Conservation (phyloP, 108 stramenopile species). For the Aureococcus anophagefferens region DNA sequence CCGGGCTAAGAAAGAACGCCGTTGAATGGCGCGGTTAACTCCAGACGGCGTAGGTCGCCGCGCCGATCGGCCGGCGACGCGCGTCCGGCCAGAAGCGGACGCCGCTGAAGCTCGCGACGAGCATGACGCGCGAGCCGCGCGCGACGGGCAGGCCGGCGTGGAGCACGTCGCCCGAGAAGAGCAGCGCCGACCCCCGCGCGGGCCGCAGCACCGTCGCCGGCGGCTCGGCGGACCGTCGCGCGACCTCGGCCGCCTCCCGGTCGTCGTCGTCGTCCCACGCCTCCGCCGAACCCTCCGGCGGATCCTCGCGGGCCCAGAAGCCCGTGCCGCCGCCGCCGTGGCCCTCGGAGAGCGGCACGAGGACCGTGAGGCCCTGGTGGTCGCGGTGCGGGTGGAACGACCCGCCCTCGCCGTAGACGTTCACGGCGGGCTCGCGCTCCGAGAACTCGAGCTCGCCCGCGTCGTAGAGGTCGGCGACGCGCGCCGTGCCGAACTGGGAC, state of each 20-base stretch:
- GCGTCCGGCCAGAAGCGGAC: no score
- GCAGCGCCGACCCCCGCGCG: conserved; percentile 20
- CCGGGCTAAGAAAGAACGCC: no score
- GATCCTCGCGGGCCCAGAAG: conserved; percentile 26
- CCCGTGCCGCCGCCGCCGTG: conserved; percentile 29
- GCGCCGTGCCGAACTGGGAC: no score
- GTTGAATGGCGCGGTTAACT: no score
- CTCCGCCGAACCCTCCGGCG: no score
- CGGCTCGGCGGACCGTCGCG: no score
- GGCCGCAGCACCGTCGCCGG: conserved; percentile 22
- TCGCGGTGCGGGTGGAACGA: conserved; percentile 35
- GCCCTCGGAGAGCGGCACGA: conserved; percentile 23
- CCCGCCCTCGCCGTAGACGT: conserved; percentile 24
- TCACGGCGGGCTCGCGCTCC: conserved; percentile 29
- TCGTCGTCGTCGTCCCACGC: conserved; percentile 32
- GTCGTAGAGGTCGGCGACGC: conserved; percentile 22
- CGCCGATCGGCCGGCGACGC: no score
- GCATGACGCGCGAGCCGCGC: conserved; percentile 14
- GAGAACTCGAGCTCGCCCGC: conserved; percentile 17
- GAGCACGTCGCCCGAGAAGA: conserved; percentile 35
- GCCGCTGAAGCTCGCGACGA: conserved; percentile 31
- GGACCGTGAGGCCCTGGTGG: conserved; percentile 27
- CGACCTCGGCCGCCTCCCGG: no score
- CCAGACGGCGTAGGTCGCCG: no score
- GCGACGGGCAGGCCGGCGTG: conserved; percentile 29